Evolutionary conservation across 2,329 filamentous ascomycete genomes (phyloP).

Genomic region (Cordyceps fumosorosea): DNA sequence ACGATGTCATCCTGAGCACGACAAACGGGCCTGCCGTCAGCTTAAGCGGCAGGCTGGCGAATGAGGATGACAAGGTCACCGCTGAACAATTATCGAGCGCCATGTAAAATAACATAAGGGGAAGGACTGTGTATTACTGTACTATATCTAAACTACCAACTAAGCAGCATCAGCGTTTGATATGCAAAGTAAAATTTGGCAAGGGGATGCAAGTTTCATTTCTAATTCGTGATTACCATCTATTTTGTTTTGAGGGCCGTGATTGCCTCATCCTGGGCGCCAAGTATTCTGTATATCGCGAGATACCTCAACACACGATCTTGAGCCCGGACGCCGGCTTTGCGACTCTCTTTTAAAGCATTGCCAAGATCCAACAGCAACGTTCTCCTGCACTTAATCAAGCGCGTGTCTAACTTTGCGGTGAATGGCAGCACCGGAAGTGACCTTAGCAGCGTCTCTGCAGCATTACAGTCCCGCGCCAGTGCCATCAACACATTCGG

Average conservation of each 20-base stretch:
- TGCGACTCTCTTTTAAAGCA: conserved; percentile 39
- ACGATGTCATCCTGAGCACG: conserved; percentile 72
- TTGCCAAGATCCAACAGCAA: conserved; percentile 49
- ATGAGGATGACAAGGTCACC: conserved; percentile 50
- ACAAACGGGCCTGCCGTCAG: conserved; percentile 83
- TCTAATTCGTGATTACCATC: conserved; percentile 25
- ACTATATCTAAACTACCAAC: conserved; percentile 14
- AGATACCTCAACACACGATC: conserved; percentile 44
- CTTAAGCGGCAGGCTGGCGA: conserved; percentile 71
- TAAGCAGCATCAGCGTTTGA: conserved; percentile 14
- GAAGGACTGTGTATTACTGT: conserved; percentile 9
- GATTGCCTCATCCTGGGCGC: conserved; percentile 46
- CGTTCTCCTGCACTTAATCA: conserved; percentile 48
- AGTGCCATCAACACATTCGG: conserved; percentile 40
- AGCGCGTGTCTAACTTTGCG: conserved; percentile 44
- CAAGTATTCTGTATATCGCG: conserved; percentile 45
- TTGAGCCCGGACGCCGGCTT: conserved; percentile 36
- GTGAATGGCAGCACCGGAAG: conserved; percentile 44
- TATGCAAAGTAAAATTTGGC: background rate
- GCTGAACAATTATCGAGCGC: conserved; percentile 45
- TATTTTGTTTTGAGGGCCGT: conserved; percentile 32
- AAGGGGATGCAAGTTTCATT: conserved; percentile 14
- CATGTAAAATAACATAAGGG: conserved; percentile 37
- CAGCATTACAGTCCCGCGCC: conserved; percentile 38
- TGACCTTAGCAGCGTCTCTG: conserved; percentile 35